Percentiles rank a stretch among this genome's conserved stretches.
Evolutionary conservation across 2,329 filamentous ascomycete genomes (phyloP).

Genomic region (Colletotrichum sojae): DNA sequence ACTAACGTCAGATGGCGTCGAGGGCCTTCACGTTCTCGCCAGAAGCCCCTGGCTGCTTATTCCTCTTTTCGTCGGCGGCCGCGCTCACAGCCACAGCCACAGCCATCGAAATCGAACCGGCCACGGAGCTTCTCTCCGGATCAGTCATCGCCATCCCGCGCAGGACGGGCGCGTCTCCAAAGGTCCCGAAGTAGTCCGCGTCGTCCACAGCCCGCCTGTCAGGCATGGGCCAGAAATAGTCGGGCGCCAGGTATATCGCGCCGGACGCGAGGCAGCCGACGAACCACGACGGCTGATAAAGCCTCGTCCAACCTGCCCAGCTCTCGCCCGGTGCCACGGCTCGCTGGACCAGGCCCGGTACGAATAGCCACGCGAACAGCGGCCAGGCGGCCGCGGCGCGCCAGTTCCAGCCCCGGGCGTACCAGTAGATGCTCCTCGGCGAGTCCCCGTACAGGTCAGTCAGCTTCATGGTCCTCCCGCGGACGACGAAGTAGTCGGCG

Average conservation of each 20-base stretch:
- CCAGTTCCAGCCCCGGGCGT: conserved; percentile 40
- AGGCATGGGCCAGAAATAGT: conserved; percentile 42
- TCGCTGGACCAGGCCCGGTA: conserved; percentile 42
- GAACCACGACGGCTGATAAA: conserved; percentile 45
- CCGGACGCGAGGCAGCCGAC: conserved; percentile 42
- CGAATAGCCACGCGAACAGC: conserved; percentile 38
- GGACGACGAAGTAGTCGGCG: conserved; percentile 50
- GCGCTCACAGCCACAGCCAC: not conserved
- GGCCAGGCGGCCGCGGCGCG: conserved; percentile 35
- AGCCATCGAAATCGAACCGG: not conserved
- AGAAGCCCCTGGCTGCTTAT: not conserved
- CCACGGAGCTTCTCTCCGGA: not conserved
- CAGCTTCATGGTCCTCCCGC: conserved; percentile 51
- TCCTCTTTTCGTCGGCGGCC: too few species aligned
- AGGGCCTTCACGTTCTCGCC: conserved; percentile 2
- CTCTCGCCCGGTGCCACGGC: conserved; percentile 34
- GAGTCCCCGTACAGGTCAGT: conserved; percentile 48
- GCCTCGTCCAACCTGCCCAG: conserved; percentile 44
- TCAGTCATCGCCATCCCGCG: conserved; percentile 22
- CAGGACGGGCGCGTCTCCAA: conserved; percentile 29
- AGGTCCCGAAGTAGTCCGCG: conserved; percentile 44
- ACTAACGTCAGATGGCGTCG: conserved; percentile 5
- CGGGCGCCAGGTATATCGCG: conserved; percentile 40
- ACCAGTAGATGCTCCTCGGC: conserved; percentile 42
- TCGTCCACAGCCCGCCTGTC: conserved; percentile 41